phyloP scores from a whole-genome alignment of 768 basidiomycete genomes.

The Boletus tylopilopsis region DNA sequence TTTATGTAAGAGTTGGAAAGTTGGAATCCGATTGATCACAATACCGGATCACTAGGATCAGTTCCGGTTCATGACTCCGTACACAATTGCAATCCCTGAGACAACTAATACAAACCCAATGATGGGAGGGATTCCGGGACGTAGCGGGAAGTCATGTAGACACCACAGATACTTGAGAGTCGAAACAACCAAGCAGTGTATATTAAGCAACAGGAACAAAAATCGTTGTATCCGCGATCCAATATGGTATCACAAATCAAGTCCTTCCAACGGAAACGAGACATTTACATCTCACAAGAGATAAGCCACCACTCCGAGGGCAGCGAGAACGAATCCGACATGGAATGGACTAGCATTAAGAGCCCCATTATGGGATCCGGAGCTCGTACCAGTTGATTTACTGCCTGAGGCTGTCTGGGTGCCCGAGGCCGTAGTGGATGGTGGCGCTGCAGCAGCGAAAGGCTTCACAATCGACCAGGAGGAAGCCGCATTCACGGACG shows the following conservation, averaged over 20 bases:
- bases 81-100: no score
- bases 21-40: no score
- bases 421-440: conserved; percentile 26
- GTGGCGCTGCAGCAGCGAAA: conserved; percentile 43
- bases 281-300: conserved; percentile 8
- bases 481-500: conserved; percentile 40
- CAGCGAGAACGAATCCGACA: conserved; percentile 7
- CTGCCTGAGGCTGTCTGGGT: conserved; percentile 14
- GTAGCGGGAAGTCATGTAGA: no score
- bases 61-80: no score
- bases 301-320: conserved; percentile 16
- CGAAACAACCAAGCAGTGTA: neutral
- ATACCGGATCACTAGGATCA: no score
- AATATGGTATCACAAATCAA: conserved; percentile 7
- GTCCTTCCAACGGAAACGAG: no score
- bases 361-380: conserved; percentile 14
- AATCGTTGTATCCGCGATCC: neutral
- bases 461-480: conserved; percentile 46
- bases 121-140: no score
- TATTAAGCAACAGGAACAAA: conserved; percentile 1
- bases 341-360: conserved; percentile 12
- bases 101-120: no score
- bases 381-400: conserved; percentile 10
- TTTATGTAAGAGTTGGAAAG: no score
- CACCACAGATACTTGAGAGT: no score